These are phyloP conservation scores for Populus trichocarpa DNA, from an alignment of 441 rosid species.

Conservation along the genomic window DNA sequence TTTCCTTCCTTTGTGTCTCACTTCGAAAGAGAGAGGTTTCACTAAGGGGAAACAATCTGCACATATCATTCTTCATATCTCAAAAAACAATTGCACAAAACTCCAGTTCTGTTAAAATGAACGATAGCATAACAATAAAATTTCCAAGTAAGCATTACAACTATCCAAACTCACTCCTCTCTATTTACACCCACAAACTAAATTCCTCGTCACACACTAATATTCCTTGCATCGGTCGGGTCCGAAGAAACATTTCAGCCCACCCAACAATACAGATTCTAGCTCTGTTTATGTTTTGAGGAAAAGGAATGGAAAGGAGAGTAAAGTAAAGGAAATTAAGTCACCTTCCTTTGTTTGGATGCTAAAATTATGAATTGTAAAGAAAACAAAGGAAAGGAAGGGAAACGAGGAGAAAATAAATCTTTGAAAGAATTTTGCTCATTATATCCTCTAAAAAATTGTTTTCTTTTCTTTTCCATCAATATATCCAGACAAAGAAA, in stretches of 20 bases:
- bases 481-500: neutral
- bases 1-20: constrained; percentile 38
- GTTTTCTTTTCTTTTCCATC: neutral
- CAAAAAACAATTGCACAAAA: constrained; percentile 4
- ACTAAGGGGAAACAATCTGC: constrained; percentile 49
- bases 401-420: neutral
- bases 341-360: neutral
- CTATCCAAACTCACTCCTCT: neutral
- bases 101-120: neutral
- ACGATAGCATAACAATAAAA: neutral
- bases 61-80: constrained; percentile 8
- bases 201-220: neutral
- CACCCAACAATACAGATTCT: neutral
- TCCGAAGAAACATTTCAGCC: neutral
- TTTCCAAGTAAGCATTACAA: neutral
- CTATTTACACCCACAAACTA: neutral
- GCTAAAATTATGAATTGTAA: neutral
- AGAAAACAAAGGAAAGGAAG: neutral
- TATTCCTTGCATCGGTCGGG: neutral
- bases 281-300: neutral
- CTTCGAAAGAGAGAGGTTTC: constrained; percentile 42
- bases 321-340: neutral
- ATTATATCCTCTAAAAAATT: neutral
- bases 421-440: neutral
- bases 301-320: neutral